These are phyloP conservation scores for Neovahlkampfia damariscottae DNA, from an alignment of 78 protist species.

Conservation along the genomic window DNA sequence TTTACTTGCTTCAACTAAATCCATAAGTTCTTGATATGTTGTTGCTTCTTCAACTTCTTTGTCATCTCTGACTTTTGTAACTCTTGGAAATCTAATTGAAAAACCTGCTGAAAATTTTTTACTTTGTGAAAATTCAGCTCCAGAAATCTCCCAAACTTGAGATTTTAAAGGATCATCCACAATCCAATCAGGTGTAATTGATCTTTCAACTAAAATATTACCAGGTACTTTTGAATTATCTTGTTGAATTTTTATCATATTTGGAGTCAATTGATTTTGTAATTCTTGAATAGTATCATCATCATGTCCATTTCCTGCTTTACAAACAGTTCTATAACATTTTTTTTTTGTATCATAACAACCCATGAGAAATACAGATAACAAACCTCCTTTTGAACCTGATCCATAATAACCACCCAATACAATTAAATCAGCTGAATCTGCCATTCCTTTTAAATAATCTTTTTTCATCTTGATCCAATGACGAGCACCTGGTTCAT, in stretches of 20 bases:
- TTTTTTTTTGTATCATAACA: conserved; percentile 13
- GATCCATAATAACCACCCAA: conserved; percentile 69
- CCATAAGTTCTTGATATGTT: background rate
- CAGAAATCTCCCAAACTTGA: conserved; percentile 50
- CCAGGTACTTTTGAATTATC: conserved; percentile 34
- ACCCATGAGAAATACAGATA: conserved; percentile 54
- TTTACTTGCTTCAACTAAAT: background rate
- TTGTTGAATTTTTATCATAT: conserved; percentile 19
- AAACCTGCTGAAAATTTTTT: conserved; percentile 41
- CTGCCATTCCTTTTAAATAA: conserved; percentile 66
- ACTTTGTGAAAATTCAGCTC: conserved; percentile 51
- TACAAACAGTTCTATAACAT: conserved; percentile 55
- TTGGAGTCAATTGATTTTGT: background rate
- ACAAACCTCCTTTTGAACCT: conserved; percentile 44
- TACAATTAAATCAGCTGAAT: conserved; percentile 62
- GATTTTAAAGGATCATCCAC: conserved; percentile 39
- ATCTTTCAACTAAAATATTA: conserved; percentile 34
- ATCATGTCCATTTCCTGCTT: conserved; percentile 41
- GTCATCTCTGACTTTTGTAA: conserved; percentile 35
- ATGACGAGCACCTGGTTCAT: conserved; percentile 62
- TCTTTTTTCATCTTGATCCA: conserved; percentile 82
- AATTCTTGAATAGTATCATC: conserved; percentile 32
- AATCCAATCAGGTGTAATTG: conserved; percentile 44
- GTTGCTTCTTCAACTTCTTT: conserved; percentile 25
- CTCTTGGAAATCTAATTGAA: conserved; percentile 63